Base-by-base conservation (phyloP, 1,284 basidiomycete species). In the Xerocomus tenax region DNA sequence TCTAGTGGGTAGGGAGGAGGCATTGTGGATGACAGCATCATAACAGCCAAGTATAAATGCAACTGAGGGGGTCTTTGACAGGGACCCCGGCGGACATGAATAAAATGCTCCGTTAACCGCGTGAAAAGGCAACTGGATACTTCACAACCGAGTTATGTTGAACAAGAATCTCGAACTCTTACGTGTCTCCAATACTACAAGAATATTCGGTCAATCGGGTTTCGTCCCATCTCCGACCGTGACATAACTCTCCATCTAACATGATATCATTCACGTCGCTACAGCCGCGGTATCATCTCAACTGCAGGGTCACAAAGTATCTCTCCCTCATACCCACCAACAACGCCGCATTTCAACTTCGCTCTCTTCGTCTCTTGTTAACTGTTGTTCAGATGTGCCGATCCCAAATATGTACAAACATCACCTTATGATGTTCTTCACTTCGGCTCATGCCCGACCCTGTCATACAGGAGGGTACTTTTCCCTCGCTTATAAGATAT, bases 41-140 rank as follows among this genome's bases (percentile, higher is more conserved):
- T 40, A 45, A 39, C 40, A 45, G 6, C 32, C 15, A 38, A n/a
- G 46, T 65, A 64, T 64, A 64, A 62, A 64, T 64, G 54, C 47
- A 47, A 53, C 49, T 50, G 48, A 23, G 13, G 41, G 12, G 29
- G 29, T 12, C 29, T 30, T 12, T 1, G 19, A 28, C 40, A 48
- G 47, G 45, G 45, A 52, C 53, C 32, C 58, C 66, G 63, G 63
- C 63, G 66, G 66, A 65, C 56, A 67, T 69, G 61, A 32, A 41
- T 52, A 50, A 30, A 12, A 56, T 68, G 54, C 64, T 67, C 66
- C 62, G 62, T 63, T 60, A 56, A 64, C 58, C 66, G 63, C 62
- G 64, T 55, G 64, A 68, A 63, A 16, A 15, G 36, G 39, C 21
- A 25, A 40, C 23, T 25, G 23, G 3, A 36, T 18, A 19, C 13